phyloP scores from a whole-genome alignment of 2,329 filamentous ascomycete genomes.

The Fusarium robinianum region DNA sequence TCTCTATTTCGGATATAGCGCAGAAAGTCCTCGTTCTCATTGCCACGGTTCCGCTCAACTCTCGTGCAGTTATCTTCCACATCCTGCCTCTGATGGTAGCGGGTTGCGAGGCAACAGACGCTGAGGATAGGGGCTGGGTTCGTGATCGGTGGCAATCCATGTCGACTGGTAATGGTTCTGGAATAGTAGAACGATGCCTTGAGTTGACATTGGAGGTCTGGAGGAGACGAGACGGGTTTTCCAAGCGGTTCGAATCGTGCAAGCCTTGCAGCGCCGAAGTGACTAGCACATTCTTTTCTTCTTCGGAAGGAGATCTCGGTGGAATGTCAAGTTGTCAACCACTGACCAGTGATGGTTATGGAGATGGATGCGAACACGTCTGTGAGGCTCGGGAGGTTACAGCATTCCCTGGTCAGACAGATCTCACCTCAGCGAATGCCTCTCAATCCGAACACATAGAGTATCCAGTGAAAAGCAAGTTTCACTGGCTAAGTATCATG shows the following conservation, averaged over 20 bases:
- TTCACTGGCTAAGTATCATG: conserved; percentile 21
- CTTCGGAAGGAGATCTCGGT: too few relatives aligned
- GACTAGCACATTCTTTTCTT: neutral
- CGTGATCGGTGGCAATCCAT: conserved; percentile 14
- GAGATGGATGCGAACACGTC: neutral
- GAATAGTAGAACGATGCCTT: conserved; percentile 16
- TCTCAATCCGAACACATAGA: neutral
- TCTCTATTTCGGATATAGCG: conserved; percentile 8
- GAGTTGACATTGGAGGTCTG: conserved; percentile 22
- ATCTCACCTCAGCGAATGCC: too few relatives aligned
- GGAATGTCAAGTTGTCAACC: too few relatives aligned
- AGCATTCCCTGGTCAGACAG: too few relatives aligned
- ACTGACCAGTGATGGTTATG: neutral
- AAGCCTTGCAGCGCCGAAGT: neutral
- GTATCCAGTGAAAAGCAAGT: conserved; percentile 9
- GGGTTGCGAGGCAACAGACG: conserved; percentile 14
- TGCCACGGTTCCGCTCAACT: conserved; percentile 14
- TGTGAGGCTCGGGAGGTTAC: too few relatives aligned
- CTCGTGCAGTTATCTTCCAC: conserved; percentile 12
- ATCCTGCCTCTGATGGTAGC: conserved; percentile 19
- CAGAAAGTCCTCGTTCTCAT: conserved; percentile 18
- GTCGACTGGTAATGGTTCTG: conserved; percentile 13
- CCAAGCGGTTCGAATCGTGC: neutral
- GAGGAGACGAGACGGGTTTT: conserved; percentile 14
- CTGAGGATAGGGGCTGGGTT: conserved; percentile 20